These are phyloP conservation scores for Trichomonas tenax DNA, from an alignment of 208 protist species.

Conservation along the genomic window DNA sequence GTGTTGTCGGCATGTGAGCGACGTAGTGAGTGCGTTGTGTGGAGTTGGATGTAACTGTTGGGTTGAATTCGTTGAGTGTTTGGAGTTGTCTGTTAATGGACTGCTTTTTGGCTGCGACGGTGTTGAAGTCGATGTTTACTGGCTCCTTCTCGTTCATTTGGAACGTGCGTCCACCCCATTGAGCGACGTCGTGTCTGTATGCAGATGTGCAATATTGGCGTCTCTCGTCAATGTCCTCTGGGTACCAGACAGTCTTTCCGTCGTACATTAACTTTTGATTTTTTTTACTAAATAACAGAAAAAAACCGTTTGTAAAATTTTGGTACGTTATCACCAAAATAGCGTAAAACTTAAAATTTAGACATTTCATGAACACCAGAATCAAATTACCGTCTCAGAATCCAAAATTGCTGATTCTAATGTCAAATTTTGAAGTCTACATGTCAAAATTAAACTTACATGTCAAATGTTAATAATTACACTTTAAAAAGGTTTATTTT, in stretches of 20 bases:
- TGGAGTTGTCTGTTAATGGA: not conserved
- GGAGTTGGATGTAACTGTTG: not conserved
- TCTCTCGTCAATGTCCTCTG: not conserved
- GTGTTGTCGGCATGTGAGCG: not conserved
- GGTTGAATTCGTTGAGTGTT: not conserved
- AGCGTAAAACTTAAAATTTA: too few relatives aligned
- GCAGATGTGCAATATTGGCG: not conserved
- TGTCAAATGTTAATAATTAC: too few relatives aligned
- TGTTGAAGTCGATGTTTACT: not conserved
- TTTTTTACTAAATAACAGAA: too few relatives aligned
- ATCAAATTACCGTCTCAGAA: too few relatives aligned
- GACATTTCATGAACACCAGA: too few relatives aligned
- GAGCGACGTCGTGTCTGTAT: not conserved
- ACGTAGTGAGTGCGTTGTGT: not conserved
- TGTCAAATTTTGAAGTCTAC: too few relatives aligned
- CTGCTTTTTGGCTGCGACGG: not conserved
- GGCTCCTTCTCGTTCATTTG: not conserved
- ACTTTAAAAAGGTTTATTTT: too few relatives aligned
- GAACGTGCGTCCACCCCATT: not conserved
- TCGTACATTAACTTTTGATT: not conserved
- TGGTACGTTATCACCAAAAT: too few relatives aligned
- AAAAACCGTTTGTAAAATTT: too few relatives aligned
- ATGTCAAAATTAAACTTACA: too few relatives aligned
- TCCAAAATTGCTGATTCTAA: too few relatives aligned
- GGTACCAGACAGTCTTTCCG: not conserved